phyloP scores from a whole-genome alignment of 2,329 filamentous ascomycete species.

The Zasmidium citrigriseum region DNA sequence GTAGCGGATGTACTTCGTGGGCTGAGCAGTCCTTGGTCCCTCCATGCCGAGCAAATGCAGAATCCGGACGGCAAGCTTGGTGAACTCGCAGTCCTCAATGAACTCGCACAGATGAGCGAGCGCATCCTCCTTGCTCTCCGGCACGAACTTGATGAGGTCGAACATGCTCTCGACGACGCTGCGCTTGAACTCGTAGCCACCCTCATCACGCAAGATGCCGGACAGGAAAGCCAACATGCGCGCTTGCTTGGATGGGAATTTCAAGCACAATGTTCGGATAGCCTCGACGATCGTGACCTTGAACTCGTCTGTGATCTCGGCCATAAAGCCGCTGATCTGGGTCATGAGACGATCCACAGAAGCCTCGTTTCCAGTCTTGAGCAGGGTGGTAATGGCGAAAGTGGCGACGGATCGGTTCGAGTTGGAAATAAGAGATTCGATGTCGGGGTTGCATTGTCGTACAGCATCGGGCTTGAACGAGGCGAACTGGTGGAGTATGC shows the following conservation, averaged over 20 bases:
- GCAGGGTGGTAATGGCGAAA: slow-evolving; percentile 94
- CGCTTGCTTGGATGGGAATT: slow-evolving; percentile 97
- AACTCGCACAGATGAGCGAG: slow-evolving; percentile 97
- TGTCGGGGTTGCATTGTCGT: slow-evolving; percentile 92
- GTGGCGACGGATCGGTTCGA: slow-evolving; percentile 96
- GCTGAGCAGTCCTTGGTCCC: slow-evolving; percentile 90
- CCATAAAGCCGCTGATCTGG: slow-evolving; percentile 97
- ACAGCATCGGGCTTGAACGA: slow-evolving; percentile 95
- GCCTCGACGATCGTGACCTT: slow-evolving; percentile 99
- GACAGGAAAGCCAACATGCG: slow-evolving; percentile 97
- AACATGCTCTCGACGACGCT: slow-evolving; percentile 99
- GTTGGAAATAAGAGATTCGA: slow-evolving; percentile 95
- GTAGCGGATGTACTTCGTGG: slow-evolving; percentile 98
- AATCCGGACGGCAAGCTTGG: slow-evolving; percentile 93
- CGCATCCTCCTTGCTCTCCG: slow-evolving; percentile 78
- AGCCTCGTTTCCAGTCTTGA: slow-evolving; percentile 97
- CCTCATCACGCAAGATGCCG: slow-evolving; percentile 93
- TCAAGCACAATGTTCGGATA: slow-evolving; percentile 91
- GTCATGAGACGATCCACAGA: slow-evolving; percentile 98
- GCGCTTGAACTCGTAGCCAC: slow-evolving; percentile 97
- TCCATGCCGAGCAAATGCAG: slow-evolving; percentile 91
- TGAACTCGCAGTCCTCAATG: slow-evolving; percentile 99
- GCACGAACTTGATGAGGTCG: slow-evolving; percentile 97
- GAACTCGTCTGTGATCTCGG: slow-evolving; percentile 98
- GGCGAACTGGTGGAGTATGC: slow-evolving; percentile 94